Evolutionary conservation across 371 early-diverging fungal species (phyloP).

Genomic region (Parasitella parasitica): DNA sequence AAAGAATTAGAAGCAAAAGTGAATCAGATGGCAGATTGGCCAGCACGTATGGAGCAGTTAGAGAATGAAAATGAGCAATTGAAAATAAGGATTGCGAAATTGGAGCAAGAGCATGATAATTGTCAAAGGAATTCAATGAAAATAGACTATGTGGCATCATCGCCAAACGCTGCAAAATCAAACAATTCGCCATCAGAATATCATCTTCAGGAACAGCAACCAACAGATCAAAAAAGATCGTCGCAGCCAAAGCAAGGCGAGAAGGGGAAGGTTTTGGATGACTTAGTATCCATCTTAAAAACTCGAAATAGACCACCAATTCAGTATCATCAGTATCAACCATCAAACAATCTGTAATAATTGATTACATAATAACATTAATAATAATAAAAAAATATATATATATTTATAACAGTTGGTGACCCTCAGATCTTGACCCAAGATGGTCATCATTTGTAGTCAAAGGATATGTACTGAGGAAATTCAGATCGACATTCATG

Average conservation of each 20-base stretch:
- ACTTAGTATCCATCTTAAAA: slow-evolving; percentile 22
- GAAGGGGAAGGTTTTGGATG: slow-evolving; percentile 24
- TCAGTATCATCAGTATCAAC: slow-evolving; percentile 15
- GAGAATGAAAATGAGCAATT: slow-evolving; percentile 37
- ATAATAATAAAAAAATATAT: neutral
- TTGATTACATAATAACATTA: slow-evolving; percentile 6
- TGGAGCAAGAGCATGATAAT: slow-evolving; percentile 19
- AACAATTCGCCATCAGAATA: neutral
- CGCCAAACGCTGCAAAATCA: neutral
- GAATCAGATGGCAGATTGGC: slow-evolving; percentile 37
- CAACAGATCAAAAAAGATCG: neutral
- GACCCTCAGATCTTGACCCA: slow-evolving; percentile 18
- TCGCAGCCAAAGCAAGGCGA: neutral
- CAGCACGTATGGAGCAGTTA: slow-evolving; percentile 27
- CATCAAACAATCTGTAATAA: neutral
- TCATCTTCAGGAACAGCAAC: neutral
- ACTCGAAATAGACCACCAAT: slow-evolving; percentile 25
- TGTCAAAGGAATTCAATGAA: neutral
- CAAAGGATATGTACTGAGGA: neutral
- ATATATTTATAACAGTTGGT: slow-evolving; percentile 15
- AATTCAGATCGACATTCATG: slow-evolving; percentile 9
- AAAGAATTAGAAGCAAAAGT: slow-evolving; percentile 66
- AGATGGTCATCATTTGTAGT: neutral
- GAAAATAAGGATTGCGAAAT: slow-evolving; percentile 20
- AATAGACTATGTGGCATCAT: neutral